Evolutionary conservation across 805 yeast species (phyloP), one percentile per base, ranked within the genome.

Genomic region (Candida maesae): DNA sequence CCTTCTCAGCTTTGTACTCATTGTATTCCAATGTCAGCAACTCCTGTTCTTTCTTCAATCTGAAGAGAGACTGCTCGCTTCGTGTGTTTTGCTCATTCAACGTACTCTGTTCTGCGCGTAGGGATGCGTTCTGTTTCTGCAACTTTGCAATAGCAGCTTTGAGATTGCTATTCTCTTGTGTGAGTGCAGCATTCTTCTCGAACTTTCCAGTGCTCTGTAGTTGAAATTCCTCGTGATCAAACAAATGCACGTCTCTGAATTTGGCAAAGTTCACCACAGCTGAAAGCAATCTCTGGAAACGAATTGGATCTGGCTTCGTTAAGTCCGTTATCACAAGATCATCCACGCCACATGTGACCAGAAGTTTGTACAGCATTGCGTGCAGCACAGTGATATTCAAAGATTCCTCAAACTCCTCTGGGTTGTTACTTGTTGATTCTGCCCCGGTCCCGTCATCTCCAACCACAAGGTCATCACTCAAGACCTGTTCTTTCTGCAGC

Each of bases 191-290:
- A 34, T 70, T 66, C 38, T 70, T 65, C 20, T 70, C 73, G 15
- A 77, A 60, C 36, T 74, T 63, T 10, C 66, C 56, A 38, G 80
- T 84, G 45, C 79, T 74, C 33, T 70, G 66, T 6, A 70, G 64
- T 21, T 82, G 76, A 19, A 84, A 65, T 19, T 74, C 75, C 46
- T 81, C 87, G 54, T 84, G 80, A 50, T 83, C 89, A 18, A 68
- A 71, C 58, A 81, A 74, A 44, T 84, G 79, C 49, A 81, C 87
- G 51, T 86, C 95, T 50, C 95, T 72, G 55, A 84, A 88, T 42
- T 91, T 66, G 1, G 95, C 95, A 68, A 78, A 89, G 58, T 89
- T 89, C 17, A 88, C 84, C 36, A 88, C 79, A 1, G 93, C 93
- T 57, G 95, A 86, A 20, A 88, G 61, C 16, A 87, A 69, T 35